Conservation (phyloP, 2,329 filamentous ascomycete genomes). For the Exophiala sp. region DNA sequence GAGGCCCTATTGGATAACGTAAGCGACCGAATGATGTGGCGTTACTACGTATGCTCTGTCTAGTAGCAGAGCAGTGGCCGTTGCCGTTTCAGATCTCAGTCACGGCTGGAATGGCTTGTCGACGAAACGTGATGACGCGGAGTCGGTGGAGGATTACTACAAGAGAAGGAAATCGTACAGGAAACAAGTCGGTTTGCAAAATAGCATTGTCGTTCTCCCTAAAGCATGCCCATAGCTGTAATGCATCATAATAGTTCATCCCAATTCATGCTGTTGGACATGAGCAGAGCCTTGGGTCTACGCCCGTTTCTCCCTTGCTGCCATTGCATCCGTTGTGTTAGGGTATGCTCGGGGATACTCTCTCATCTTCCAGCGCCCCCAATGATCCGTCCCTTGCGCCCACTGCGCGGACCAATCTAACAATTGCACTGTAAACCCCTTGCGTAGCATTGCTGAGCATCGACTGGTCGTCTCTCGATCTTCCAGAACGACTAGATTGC, state of each 20-base stretch:
- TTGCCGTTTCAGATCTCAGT: not conserved
- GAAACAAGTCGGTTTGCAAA: conserved; percentile 7
- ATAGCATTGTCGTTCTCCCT: conserved; percentile 21
- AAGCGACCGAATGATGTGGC: not conserved
- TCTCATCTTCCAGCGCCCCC: conserved; percentile 3
- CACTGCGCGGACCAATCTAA: not conserved
- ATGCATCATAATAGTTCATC: conserved; percentile 29
- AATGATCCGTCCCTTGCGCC: not conserved
- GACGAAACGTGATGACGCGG: not conserved
- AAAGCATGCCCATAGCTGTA: conserved; percentile 24
- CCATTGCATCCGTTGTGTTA: conserved; percentile 17
- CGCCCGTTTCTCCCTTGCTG: conserved; percentile 23
- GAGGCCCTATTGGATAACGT: not conserved
- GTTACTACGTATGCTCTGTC: too few species aligned
- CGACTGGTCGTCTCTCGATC: conserved; percentile 2
- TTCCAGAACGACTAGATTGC: conserved; percentile 61
- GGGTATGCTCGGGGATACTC: conserved; percentile 13
- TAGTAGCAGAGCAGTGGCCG: not conserved
- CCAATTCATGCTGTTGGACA: conserved; percentile 24
- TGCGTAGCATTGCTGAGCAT: conserved; percentile 3
- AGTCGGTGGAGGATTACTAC: not conserved
- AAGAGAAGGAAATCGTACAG: not conserved
- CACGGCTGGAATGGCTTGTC: not conserved
- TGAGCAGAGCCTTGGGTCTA: conserved; percentile 15
- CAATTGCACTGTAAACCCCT: conserved; percentile 2